phyloP scores from a whole-genome alignment of 495 filamentous ascomycete species.

The Penicillium angulare region DNA sequence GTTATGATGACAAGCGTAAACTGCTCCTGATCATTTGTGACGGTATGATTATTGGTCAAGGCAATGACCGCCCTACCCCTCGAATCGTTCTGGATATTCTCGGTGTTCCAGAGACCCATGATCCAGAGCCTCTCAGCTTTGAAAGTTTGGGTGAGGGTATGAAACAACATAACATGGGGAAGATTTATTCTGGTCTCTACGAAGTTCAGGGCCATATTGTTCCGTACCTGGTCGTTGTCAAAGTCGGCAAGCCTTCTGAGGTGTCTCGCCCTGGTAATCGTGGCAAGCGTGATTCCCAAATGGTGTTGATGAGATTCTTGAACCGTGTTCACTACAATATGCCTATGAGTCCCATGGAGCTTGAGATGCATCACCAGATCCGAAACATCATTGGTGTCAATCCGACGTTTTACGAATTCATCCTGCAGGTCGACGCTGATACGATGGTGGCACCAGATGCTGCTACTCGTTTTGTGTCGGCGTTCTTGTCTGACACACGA shows the following conservation, averaged over 20 bases:
- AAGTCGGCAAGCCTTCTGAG: constrained; percentile 96
- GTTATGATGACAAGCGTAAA: constrained; percentile 83
- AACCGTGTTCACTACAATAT: constrained; percentile 97
- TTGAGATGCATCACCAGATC: constrained; percentile 99
- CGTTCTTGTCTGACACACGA: constrained; percentile 87
- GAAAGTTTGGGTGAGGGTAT: constrained; percentile 94
- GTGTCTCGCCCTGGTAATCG: constrained; percentile 95
- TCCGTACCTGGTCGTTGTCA: constrained; percentile 94
- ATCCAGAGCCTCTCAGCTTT: constrained; percentile 97
- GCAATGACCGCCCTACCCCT: constrained; percentile 93
- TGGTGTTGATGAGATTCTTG: constrained; percentile 96
- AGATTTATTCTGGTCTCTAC: constrained; percentile 96
- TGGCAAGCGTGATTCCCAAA: constrained; percentile 99
- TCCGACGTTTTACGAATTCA: constrained; percentile 96
- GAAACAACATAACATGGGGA: constrained; percentile 99
- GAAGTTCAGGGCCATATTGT: constrained; percentile 98
- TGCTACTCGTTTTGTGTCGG: constrained; percentile 85
- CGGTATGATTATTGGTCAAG: constrained; percentile 95
- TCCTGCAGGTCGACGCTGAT: constrained; percentile 96
- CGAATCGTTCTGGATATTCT: constrained; percentile 96
- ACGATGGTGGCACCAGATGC: constrained; percentile 91
- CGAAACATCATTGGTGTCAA: constrained; percentile 99
- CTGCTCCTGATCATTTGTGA: constrained; percentile 29
- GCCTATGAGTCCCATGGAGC: constrained; percentile 92
- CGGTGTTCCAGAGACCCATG: constrained; percentile 87